Conservation (phyloP, 768 basidiomycete genomes). For the Pholiota conissans region DNA sequence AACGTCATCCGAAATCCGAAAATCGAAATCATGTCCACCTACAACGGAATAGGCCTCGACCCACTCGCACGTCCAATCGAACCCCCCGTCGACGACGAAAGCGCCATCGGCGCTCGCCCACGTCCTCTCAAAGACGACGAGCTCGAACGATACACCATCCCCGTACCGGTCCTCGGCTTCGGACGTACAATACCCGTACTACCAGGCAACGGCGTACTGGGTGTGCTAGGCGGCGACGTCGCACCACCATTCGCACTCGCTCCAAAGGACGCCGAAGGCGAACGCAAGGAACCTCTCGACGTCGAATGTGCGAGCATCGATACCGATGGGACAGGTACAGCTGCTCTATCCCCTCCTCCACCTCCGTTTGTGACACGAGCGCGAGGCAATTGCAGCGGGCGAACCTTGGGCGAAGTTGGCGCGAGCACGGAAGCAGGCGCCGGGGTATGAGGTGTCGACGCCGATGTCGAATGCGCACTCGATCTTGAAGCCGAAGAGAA, state of each 20-base stretch:
- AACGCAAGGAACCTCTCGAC: conserved; percentile 17
- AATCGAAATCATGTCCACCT: too few species aligned
- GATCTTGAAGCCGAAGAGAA: conserved; percentile 18
- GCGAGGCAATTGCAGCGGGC: conserved; percentile 33
- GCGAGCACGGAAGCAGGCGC: background rate
- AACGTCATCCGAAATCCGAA: too few species aligned
- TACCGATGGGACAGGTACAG: conserved; percentile 31
- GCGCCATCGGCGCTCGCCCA: conserved; percentile 20
- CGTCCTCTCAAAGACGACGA: conserved; percentile 17
- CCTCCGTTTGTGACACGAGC: conserved; percentile 11
- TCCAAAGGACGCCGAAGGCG: conserved; percentile 13
- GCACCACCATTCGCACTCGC: too few species aligned
- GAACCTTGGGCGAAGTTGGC: conserved; percentile 20
- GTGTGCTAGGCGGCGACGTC: conserved; percentile 7
- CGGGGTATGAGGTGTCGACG: conserved; percentile 10
- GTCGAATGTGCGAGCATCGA: background rate
- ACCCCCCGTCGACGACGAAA: conserved; percentile 9
- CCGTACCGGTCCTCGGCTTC: conserved; percentile 63
- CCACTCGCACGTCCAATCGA: background rate
- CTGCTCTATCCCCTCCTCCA: conserved; percentile 30
- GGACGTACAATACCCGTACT: conserved; percentile 26
- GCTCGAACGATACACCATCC: conserved; percentile 62
- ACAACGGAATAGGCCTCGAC: background rate
- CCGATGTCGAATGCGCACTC: conserved; percentile 2
- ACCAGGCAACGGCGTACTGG: background rate